Evolutionary conservation across 306 rosid genomes (phyloP), one percentile per base, ranked within the genome.

Genomic region (Comarum palustre): DNA sequence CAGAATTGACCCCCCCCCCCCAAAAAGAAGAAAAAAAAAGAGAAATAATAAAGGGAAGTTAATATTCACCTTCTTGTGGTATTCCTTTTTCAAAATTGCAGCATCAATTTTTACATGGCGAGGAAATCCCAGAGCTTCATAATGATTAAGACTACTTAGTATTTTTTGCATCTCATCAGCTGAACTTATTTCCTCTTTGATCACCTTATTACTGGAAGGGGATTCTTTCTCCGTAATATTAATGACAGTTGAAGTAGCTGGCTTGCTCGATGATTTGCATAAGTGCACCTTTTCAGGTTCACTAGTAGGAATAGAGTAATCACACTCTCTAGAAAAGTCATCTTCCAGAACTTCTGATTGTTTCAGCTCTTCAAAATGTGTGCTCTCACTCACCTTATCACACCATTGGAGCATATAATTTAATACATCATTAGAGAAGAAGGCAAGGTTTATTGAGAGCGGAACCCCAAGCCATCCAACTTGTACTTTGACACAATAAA

Each of bases 391-490:
- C 80, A 81, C 78, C 46, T 88, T 88, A 84, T 95, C 99, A 86
- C 90, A 92, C 96, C 89, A 88, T 79, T 87, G 97, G 76, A 95
- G 92, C 82, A 95, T 77, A 82, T 79, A 87, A 80, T 80, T 86
- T 77, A 92, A 81, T 29, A 89, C 79, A 74, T 95, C 92, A 16
- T 87, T 92, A 31, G 99, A 95, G 73, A 95, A 84, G 84, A 91
- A 90, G 47, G 97, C 89, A 63, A 95, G 97, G 83, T 92, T 88
- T 70, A 90, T 68, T 16, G 96, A 88, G 75, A 89, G 90, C 78
- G 92, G 80, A 65, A 90, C 92, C 61, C 99, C 99, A 20, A 59
- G 78, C 99, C 99, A 95, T 82, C 99, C 99, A 59, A 87, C 93
- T 68, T 80, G 88, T 77, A 86, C 89, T 88, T 92, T 86, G 79